A percentile compares a stretch with the other conserved stretches of the same genome.
Evolutionary conservation across 2,329 filamentous ascomycete genomes (phyloP).

Genomic region (Grosmannia serpens): DNA sequence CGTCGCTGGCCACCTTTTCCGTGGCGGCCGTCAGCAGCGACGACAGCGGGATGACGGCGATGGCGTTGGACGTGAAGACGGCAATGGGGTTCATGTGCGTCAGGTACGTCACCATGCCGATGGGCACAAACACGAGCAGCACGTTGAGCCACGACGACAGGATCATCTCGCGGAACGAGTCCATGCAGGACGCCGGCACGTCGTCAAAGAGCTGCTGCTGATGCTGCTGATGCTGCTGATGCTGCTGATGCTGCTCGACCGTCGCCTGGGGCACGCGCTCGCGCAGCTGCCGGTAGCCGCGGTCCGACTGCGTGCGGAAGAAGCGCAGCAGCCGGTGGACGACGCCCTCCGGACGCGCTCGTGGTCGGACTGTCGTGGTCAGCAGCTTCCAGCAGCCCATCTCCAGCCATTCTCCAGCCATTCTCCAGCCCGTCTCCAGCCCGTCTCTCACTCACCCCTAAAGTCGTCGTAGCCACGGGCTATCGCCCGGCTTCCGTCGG

Average conservation of each 20-base stretch:
- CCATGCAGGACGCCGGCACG: not conserved
- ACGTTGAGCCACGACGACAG: conserved; percentile 68
- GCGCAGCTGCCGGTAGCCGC: not conserved
- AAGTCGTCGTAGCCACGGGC: not conserved
- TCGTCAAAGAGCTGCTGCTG: not conserved
- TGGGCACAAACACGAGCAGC: conserved; percentile 66
- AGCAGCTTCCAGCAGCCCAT: no score
- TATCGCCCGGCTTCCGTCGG: not conserved
- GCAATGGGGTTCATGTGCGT: conserved; percentile 43
- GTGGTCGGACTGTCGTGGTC: no score
- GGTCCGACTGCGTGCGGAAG: not conserved
- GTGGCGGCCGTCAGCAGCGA: conserved; percentile 63
- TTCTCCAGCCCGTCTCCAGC: no score
- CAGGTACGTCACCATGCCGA: conserved; percentile 55
- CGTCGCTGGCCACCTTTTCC: conserved; percentile 51
- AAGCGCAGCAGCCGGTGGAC: not conserved
- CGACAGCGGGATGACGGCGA: conserved; percentile 65
- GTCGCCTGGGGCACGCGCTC: not conserved
- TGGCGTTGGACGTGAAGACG: conserved; percentile 61
- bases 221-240: not conserved
- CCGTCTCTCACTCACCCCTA: not conserved
- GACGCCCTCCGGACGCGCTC: not conserved
- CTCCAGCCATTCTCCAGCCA: no score
- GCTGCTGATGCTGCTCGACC: not conserved
- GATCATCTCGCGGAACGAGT: conserved; percentile 32